Evolutionary conservation across 2,329 filamentous ascomycete species (phyloP).

Genomic region (Parasarocladium wereldwijsianum): DNA sequence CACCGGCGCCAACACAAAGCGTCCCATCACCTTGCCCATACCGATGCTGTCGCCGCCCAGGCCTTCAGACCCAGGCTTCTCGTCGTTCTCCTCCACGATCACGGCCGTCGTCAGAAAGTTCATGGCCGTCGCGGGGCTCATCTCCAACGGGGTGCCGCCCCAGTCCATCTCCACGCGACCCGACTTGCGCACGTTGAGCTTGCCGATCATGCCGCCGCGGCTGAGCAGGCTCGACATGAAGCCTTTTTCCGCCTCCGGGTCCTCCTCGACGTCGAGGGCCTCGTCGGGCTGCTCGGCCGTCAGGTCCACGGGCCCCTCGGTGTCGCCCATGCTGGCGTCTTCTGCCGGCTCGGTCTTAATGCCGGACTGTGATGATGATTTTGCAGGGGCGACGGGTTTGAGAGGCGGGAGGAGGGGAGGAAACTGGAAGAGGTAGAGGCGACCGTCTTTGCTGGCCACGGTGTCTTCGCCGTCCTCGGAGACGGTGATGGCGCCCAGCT

Average conservation of each 20-base stretch:
- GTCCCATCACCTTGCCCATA: conserved; percentile 49
- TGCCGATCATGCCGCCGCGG: conserved; percentile 44
- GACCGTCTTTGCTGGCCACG: conserved; percentile 31
- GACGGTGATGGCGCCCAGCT: conserved; percentile 23
- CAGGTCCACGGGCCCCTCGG: conserved; percentile 25
- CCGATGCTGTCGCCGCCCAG: conserved; percentile 37
- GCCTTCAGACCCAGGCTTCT: conserved; percentile 28
- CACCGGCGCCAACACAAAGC: conserved; percentile 43
- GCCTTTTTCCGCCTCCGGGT: conserved; percentile 15
- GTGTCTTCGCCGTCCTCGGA: conserved; percentile 15
- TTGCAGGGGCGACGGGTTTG: conserved; percentile 13
- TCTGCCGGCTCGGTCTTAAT: conserved; percentile 29
- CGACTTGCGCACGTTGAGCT: conserved; percentile 44
- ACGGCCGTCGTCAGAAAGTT: conserved; percentile 44
- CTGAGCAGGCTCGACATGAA: conserved; percentile 24
- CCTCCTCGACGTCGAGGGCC: conserved; percentile 15
- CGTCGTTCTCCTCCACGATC: conserved; percentile 42
- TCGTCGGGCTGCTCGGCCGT: conserved; percentile 19
- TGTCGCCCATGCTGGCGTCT: conserved; percentile 21
- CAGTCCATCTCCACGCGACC: conserved; percentile 48
- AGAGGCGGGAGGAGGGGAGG: conserved; percentile 46
- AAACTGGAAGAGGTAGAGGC: conserved; percentile 50
- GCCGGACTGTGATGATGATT: conserved; percentile 9
- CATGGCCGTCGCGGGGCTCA: conserved; percentile 35
- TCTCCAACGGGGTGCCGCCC: conserved; percentile 40